Evolutionary conservation across 2,329 filamentous ascomycete species (phyloP).

Genomic region (Huntiella omanensis): DNA sequence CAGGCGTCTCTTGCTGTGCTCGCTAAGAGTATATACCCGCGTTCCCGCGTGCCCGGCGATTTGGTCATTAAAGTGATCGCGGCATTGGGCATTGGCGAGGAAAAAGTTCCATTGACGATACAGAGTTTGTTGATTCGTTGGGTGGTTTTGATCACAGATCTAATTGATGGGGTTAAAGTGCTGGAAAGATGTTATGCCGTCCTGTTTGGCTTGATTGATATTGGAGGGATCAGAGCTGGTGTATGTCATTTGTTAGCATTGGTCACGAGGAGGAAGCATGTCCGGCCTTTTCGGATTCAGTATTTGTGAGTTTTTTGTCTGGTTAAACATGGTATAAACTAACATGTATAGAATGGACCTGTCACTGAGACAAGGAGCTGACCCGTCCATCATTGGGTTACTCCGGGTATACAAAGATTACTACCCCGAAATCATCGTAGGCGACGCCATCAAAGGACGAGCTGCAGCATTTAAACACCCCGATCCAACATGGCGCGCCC

Average conservation of each 20-base stretch:
- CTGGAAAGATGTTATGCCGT: constrained; percentile 55
- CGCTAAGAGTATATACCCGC: constrained; percentile 58
- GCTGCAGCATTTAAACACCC: constrained; percentile 50
- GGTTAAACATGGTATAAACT: not conserved
- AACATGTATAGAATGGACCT: constrained; percentile 29
- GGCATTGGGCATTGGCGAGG: constrained; percentile 56
- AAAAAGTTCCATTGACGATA: constrained; percentile 52
- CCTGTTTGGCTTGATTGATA: constrained; percentile 67
- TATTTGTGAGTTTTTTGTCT: constrained; percentile 33
- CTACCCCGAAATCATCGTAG: constrained; percentile 73
- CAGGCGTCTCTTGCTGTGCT: constrained; percentile 53
- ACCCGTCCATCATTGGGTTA: constrained; percentile 54
- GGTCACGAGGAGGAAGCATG: constrained; percentile 64
- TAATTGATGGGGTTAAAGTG: constrained; percentile 42
- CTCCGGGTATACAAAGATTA: constrained; percentile 78
- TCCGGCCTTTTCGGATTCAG: constrained; percentile 69
- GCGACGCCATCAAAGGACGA: constrained; percentile 41
- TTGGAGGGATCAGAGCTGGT: constrained; percentile 44
- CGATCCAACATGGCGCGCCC: constrained; percentile 55
- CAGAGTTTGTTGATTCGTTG: constrained; percentile 59
- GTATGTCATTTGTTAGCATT: constrained; percentile 63
- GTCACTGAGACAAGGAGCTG: constrained; percentile 45
- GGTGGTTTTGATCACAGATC: constrained; percentile 58
- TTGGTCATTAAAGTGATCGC: constrained; percentile 48
- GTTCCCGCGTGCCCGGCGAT: constrained; percentile 39